Evolutionary conservation across 192 early-diverging fungal species (phyloP).

Genomic region (Lobosporangium transversale): DNA sequence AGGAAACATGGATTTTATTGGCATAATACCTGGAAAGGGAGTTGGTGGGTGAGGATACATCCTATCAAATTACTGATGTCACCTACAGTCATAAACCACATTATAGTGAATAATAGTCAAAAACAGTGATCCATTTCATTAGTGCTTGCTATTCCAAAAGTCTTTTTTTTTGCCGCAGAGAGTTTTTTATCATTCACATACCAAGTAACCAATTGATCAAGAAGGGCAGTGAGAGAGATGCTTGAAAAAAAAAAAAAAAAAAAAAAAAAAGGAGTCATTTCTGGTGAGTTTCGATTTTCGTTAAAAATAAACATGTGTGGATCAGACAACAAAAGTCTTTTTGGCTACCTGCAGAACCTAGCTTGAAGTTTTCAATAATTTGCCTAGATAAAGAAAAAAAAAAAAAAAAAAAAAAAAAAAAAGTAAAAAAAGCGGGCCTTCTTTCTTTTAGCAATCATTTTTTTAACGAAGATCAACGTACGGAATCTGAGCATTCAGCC

Average conservation of each 20-base stretch:
- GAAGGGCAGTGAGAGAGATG: slow-evolving; percentile 65
- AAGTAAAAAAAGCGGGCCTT: background rate
- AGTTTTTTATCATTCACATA: no score
- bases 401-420: background rate
- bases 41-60: slow-evolving; percentile 74
- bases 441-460: no score
- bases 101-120: no score
- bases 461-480: slow-evolving; percentile 56
- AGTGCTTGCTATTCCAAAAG: no score
- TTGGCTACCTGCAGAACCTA: slow-evolving; percentile 51
- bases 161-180: no score
- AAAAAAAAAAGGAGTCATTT: no score
- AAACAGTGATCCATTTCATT: no score
- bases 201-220: slow-evolving; percentile 71
- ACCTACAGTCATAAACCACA: slow-evolving; percentile 55
- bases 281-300: no score
- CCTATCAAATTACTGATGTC: slow-evolving; percentile 79
- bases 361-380: slow-evolving; percentile 63
- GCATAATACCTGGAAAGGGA: slow-evolving; percentile 73
- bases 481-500: slow-evolving; percentile 80
- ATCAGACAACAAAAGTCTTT: no score
- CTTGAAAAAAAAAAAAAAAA: no score
- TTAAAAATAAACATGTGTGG: no score
- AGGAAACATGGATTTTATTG: background rate
- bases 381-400: slow-evolving; percentile 36